Base-by-base conservation (phyloP, 1,284 basidiomycete species). In the Pseudozyma tsukubaensis region DNA sequence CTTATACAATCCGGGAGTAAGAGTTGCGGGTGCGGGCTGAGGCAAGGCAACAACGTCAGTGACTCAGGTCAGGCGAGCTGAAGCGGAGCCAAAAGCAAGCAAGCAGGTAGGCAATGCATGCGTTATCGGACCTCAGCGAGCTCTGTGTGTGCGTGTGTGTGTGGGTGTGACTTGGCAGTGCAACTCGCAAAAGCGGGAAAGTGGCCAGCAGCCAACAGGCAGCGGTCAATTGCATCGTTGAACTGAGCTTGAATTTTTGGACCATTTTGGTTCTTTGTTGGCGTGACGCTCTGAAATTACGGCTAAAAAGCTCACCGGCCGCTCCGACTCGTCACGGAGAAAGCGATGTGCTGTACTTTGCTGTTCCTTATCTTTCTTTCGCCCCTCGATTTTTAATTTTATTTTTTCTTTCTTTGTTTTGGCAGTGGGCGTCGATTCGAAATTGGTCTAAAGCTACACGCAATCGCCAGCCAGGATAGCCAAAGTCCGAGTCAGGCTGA, bases 51-150 rank as follows among this genome's bases (percentile, higher is more conserved):
- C n/a, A 37, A 19, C 11, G 55, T 44, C 32, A 43, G 60, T 70
- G 67, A 70, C 67, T 70, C 67, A 59, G 66, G 67, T 70, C 67
- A 35, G 60, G 45, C 60, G 67, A 70, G 57, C 59, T 13, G 19
- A 21, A 21, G 18, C 44, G 49, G 58, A 24, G 42, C 12, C n/a
- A n/a, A n/a, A 32, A 49, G 19, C 24, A 49, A 35, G 7, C 29
- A 11, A 18, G 51, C 19, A 54, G 14, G 45, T 18, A 37, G 48
- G 36, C 18, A n/a, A 45, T 45, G 43, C 43, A 45, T 45, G 43
- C 43, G 43, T 45, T 45, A 45, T 45, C 43, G 43, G 43, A 13
- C 19, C 43, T 45, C 18, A 29, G 36, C 39, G 56, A 55, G 51
- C 48, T 35, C 52, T 44, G 51, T n/a, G n/a, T 45, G 51, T 53